These are phyloP conservation scores for Sphagnum fallax DNA, from an alignment of 228 moss, liverwort and hornwort genomes.

Conservation along the genomic window DNA sequence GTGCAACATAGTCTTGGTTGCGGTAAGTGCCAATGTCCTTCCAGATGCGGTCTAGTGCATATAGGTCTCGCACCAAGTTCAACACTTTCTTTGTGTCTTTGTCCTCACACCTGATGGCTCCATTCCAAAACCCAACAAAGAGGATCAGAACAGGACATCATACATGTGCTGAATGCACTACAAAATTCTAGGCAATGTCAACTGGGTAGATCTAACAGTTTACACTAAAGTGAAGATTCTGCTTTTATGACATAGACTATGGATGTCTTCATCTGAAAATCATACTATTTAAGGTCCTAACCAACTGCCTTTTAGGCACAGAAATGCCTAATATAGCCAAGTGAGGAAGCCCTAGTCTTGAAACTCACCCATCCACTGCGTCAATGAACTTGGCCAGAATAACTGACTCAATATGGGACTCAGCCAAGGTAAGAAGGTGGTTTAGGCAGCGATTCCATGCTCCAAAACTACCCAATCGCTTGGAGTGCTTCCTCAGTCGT, in stretches of 20 bases:
- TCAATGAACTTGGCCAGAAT: constrained; percentile 69
- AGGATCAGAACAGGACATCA: background rate
- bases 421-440: constrained; percentile 71
- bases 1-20: constrained; percentile 78
- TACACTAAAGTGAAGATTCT: too few relatives aligned
- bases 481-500: constrained; percentile 73
- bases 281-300: too few relatives aligned
- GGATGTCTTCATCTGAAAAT: too few relatives aligned
- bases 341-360: too few relatives aligned
- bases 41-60: constrained; percentile 83
- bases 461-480: constrained; percentile 70
- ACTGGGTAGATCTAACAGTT: too few relatives aligned
- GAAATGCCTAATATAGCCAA: too few relatives aligned
- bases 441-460: constrained; percentile 88
- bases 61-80: constrained; percentile 63
- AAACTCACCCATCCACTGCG: constrained; percentile 46
- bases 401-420: constrained; percentile 84
- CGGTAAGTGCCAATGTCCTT: constrained; percentile 84
- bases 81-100: constrained; percentile 50
- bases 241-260: too few relatives aligned
- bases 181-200: too few relatives aligned
- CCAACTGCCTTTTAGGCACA: too few relatives aligned
- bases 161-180: too few relatives aligned
- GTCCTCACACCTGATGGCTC: constrained; percentile 49
- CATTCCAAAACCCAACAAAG: background rate